These are phyloP conservation scores for Quercus agrifolia DNA, from an alignment of 306 rosid genomes.

Conservation along the genomic window DNA sequence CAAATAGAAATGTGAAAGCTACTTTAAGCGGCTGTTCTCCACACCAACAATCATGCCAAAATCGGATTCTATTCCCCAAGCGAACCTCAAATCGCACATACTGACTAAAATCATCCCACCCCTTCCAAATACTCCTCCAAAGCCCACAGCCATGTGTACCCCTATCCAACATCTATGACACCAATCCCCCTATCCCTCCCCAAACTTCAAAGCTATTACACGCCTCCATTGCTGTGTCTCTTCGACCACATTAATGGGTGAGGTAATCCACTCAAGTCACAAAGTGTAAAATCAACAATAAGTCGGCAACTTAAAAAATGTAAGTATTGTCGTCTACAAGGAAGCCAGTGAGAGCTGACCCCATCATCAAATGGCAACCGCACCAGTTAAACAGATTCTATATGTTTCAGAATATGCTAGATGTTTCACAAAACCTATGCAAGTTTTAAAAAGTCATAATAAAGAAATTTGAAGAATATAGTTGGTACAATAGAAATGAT, in stretches of 20 bases:
- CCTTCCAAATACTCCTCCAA: too few relatives aligned
- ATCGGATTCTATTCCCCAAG: too few relatives aligned
- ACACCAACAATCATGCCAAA: too few relatives aligned
- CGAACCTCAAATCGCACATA: too few relatives aligned
- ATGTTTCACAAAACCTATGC: neutral
- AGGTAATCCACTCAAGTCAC: neutral
- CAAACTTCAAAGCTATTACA: too few relatives aligned
- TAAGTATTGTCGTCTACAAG: neutral
- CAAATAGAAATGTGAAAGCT: too few relatives aligned
- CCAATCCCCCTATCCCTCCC: too few relatives aligned
- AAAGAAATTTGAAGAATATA: neutral
- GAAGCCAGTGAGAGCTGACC: neutral
- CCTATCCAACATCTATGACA: too few relatives aligned
- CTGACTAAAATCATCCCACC: too few relatives aligned
- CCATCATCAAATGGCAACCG: neutral
- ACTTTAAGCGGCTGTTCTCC: too few relatives aligned
- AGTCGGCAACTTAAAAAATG: neutral
- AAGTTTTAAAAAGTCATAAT: neutral
- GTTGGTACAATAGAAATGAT: neutral
- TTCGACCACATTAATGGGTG: neutral
- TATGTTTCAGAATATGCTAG: neutral
- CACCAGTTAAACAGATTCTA: neutral
- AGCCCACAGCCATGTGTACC: too few relatives aligned
- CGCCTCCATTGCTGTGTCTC: too few relatives aligned
- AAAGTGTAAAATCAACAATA: neutral